Base-by-base conservation (phyloP, 352 stramenopile genomes). In the Pythium pectinolyticum region DNA sequence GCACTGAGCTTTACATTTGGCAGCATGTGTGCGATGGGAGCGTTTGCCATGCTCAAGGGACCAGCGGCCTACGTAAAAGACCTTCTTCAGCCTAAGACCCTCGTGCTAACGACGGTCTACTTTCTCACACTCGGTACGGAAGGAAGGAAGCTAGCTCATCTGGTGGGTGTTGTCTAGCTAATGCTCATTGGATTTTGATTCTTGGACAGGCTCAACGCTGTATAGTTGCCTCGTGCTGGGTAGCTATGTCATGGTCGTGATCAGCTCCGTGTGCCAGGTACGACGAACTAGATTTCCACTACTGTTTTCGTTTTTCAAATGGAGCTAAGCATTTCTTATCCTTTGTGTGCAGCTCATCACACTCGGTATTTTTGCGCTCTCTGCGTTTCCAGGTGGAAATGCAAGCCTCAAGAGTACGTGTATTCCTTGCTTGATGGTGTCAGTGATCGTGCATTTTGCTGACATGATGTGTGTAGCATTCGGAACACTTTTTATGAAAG, bases 161-260 rank as follows among this genome's bases (percentile, higher is more conserved):
- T n/a, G n/a, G n/a, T n/a, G n/a, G n/a, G n/a, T 32, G 46, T 27
- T 53, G 35, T 35, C 12, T 61, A 22, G 19, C 24, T 37, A 46
- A 17, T 52, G 11, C 24, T 51, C 15, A 34, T 22, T 30, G 17
- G 2, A n/a, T n/a, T n/a, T n/a, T 15, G 24, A 6, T 6, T 34
- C 15, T 20, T 27, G 39, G 47, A 5, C 43, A 86, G 82, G 72
- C 24, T 82, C 78, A 27, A 94, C 83, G 31, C 59, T 94, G 25
- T 94, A 94, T 55, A 89, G 81, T 66, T 94, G 85, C 63, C 61
- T 94, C n/a, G 73, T 94, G 47, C 67, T 94, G 37, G 83, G 83
- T 22, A 90, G 86, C 70, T 94, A 94, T 67, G 67, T 94, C 27
- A 77, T 92, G 20, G 85, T 94, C n/a, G 77, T 94, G 45, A 64